Base-by-base conservation (phyloP, 1,284 basidiomycete species). In the Melanopsichium pennsylvanicum region DNA sequence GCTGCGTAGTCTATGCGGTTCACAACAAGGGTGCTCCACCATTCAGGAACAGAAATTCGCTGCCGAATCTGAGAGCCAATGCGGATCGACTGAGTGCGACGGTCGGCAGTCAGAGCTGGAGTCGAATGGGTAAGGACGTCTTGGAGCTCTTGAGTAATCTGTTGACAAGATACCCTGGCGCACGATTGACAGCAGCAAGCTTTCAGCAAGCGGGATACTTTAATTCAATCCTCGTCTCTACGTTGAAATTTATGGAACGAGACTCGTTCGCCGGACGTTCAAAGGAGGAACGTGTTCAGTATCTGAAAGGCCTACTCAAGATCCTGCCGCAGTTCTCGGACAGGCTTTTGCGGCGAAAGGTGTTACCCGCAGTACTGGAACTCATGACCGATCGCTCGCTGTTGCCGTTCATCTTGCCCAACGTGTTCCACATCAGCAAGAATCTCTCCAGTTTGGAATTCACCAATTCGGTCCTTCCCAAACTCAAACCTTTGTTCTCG, bases 351-450 rank as follows among this genome's bases (percentile, higher is more conserved):
- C 89, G 87, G 54, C 86, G 93, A 39, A 98, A 98, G 81, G 90
- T 98, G 47, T 83, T 98, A n/a, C 93, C 95, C 2, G 89, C 90
- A 21, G 84, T 76, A 25, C 45, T 77, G 26, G 78, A 96, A 51
- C 56, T 76, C 21, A 78, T 78, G 75, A 71, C 61, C n/a, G 75
- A 76, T 45, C 58, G 72, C 0, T 63, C 72, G 5, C 59, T 81
- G n/a, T 83, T 99, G 42, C 95, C 96, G 2, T 96, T 96, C 81
- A 91, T 99, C 60, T 84, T 99, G n/a, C 95, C 95, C 1, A 97
- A 97, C 81, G 90, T 97, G n/a, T 96, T 97, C 77, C 86, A 87
- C 52, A 98, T 99, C 60, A 88, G 91, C 10, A 88, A 87, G 63
- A 86, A 88, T 23, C 84, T 97, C 37, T 87, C 54, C 6, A 60